Evolutionary conservation across 1,284 basidiomycete genomes (phyloP), one percentile per base, ranked within the genome.

Genomic region (Cryptococcus sp.): DNA sequence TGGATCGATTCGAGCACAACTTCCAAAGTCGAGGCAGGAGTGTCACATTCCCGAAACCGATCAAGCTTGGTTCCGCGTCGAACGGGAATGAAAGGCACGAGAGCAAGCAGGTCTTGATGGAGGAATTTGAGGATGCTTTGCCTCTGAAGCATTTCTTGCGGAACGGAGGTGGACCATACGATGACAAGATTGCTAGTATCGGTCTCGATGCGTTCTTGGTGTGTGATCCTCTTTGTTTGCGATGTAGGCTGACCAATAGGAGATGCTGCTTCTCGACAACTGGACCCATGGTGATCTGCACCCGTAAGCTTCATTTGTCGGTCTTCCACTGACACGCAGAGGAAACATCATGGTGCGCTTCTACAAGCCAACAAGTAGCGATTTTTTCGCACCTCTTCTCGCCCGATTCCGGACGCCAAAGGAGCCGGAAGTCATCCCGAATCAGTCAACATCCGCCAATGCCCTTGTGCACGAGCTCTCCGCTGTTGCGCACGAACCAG

Each of bases 261-360:
- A 97, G 74, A 99, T 99, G 94, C 81, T 99, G 21, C 77, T 99
- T 1, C 78, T 98, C 40, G 94, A 99, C 74, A 98, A 99, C 72
- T 99, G 97, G 73, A 92, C 94, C 2, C 94, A 98, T 69, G 84
- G 93, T 3, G 94, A 95, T 71, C 78, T 95, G 23, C 73, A 74
- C 50, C 73, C 73, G 68, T 69, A 37, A 59, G 69, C 57, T 3
- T 6, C 6, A n/a, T 31, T 31, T 7, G 28, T 14, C 9, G 34
- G 28, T 4, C 32, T 24, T 26, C n/a, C 18, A 52, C 48, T 60
- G 47, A 49, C 45, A 66, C 39, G 89, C 71, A 90, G 91, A 0
- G 94, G 94, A 25, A 97, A 97, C 71, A 94, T 97, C 72, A 91
- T 97, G 86, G 84, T 97, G 75, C 94, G 93, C 69, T 95, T 97